phyloP scores from a whole-genome alignment of 1,284 basidiomycete species.

The Ceratobasidium sp. region DNA sequence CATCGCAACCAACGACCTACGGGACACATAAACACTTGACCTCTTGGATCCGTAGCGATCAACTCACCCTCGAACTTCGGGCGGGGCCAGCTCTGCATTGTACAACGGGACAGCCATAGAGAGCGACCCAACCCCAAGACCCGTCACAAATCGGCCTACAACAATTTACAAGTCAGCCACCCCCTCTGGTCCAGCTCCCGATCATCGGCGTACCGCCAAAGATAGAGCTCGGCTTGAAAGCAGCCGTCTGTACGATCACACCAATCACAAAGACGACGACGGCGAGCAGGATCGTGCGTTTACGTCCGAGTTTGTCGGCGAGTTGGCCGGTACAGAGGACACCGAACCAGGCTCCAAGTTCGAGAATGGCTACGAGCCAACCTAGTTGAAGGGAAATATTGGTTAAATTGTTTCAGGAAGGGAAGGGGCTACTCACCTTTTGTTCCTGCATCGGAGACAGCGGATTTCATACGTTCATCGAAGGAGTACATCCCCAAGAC shows the following conservation, averaged over 20 bases:
- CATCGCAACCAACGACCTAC: slow-evolving; percentile 75
- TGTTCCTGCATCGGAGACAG: slow-evolving; percentile 63
- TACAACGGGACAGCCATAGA: slow-evolving; percentile 82
- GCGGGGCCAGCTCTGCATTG: slow-evolving; percentile 81
- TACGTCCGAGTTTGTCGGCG: slow-evolving; percentile 77
- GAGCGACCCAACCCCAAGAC: slow-evolving; percentile 80
- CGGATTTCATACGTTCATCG: slow-evolving; percentile 66
- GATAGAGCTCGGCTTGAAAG: slow-evolving; percentile 69
- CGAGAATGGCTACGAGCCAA: slow-evolving; percentile 76
- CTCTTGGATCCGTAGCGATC: background rate
- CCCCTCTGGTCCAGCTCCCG: background rate
- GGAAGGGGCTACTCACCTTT: slow-evolving; percentile 58
- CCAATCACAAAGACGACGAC: slow-evolving; percentile 75
- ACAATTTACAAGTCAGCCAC: slow-evolving; percentile 35
- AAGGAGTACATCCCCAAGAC: slow-evolving; percentile 74
- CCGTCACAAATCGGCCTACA: slow-evolving; percentile 77
- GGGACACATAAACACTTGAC: background rate
- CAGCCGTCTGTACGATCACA: slow-evolving; percentile 74
- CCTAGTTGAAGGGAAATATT: slow-evolving; percentile 51
- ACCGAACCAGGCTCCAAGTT: slow-evolving; percentile 72
- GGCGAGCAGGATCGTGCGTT: slow-evolving; percentile 76
- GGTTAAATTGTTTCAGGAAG: background rate
- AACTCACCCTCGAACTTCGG: slow-evolving; percentile 76
- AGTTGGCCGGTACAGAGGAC: slow-evolving; percentile 76
- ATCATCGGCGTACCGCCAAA: slow-evolving; percentile 65